A percentile compares a stretch with the other conserved stretches of the same genome.
phyloP scores from a whole-genome alignment of 176 grass and related monocot species.

The Avena atlantica region DNA sequence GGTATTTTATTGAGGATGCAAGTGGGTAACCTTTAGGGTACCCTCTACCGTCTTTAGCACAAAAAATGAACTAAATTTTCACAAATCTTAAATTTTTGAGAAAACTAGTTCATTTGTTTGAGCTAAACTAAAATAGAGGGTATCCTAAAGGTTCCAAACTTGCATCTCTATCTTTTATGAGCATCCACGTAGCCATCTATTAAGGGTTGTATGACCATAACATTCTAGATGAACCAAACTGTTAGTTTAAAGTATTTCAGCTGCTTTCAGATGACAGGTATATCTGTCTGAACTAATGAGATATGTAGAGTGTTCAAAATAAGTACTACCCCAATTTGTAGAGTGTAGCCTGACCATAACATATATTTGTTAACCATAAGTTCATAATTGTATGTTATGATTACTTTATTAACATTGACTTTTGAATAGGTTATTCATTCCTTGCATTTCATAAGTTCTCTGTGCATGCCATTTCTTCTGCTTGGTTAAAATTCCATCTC shows the following conservation, averaged over 20 bases:
- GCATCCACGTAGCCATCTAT: slow-evolving; percentile 20
- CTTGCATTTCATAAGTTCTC: slow-evolving; percentile 17
- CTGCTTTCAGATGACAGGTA: slow-evolving; percentile 29
- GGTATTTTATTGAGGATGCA: neutral
- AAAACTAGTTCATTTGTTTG: too few relatives aligned
- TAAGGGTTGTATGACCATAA: slow-evolving; percentile 8
- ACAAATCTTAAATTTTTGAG: too few relatives aligned
- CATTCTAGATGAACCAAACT: slow-evolving; percentile 26
- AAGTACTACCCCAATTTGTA: neutral
- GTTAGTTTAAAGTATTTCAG: slow-evolving; percentile 9
- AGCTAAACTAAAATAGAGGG: too few relatives aligned
- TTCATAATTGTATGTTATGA: slow-evolving; percentile 22
- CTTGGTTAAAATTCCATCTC: slow-evolving; percentile 30
- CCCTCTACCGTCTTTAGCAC: neutral
- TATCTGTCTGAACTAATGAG: neutral
- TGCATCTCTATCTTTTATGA: neutral
- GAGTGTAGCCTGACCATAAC: neutral
- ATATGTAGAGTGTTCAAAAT: slow-evolving; percentile 20
- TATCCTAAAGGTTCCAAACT: too few relatives aligned
- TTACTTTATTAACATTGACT: neutral
- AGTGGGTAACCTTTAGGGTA: too few relatives aligned
- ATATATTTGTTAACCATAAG: slow-evolving; percentile 29
- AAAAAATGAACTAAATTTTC: too few relatives aligned
- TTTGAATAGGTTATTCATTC: slow-evolving; percentile 9
- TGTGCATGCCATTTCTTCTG: slow-evolving; percentile 37